Base-by-base conservation (phyloP, 805 yeast genomes). In the Starmerella asiatica region DNA sequence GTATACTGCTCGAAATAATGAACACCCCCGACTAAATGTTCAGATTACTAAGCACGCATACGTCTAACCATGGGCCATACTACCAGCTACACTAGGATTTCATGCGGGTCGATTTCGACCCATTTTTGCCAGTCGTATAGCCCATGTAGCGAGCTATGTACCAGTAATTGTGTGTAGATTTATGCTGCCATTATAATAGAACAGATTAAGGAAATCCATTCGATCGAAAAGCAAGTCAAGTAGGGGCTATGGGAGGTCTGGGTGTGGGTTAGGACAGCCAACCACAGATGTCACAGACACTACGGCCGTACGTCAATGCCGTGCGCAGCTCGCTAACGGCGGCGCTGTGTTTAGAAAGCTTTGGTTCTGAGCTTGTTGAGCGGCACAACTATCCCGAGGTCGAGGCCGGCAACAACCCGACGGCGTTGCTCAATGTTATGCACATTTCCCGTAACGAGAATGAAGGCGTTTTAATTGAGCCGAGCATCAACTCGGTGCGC, bases 381-480 rank as follows among this genome's bases (percentile, higher is more conserved):
- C 80, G 98, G 62, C 98, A 91, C 68, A 91, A 88, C 64, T 73
- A 88, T 50, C 98, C 98, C 3, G 98, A 91, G 60, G 79, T 91
- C 37, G 98, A 91, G 61, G 86, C 81, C 28, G 69, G 67, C 51
- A 79, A 81, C 55, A 75, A 91, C 44, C 78, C 79, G 12, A 94
- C 85, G 59, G 78, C 86, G 40, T 62, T 91, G 46, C 68, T 88
- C 55, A 85, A 86, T 55, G 91, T 95, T 29, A 78, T 91, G 75
- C 73, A 76, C 47, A 77, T 91, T 48, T 79, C 94, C 1, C 75
- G 98, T 62, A 91, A 91, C 57, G 96, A 88, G 57, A 79, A 83
- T 56, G 98, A 91, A 60, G 73, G 75, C 56, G 93, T 91, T 19
- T 64, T 91, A 48, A 91, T 91, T 51, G 98, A 91, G 59, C 85